Percentiles rank a stretch among this genome's conserved stretches.
phyloP scores from a whole-genome alignment of 495 filamentous ascomycete genomes.

The Physcia stellaris region DNA sequence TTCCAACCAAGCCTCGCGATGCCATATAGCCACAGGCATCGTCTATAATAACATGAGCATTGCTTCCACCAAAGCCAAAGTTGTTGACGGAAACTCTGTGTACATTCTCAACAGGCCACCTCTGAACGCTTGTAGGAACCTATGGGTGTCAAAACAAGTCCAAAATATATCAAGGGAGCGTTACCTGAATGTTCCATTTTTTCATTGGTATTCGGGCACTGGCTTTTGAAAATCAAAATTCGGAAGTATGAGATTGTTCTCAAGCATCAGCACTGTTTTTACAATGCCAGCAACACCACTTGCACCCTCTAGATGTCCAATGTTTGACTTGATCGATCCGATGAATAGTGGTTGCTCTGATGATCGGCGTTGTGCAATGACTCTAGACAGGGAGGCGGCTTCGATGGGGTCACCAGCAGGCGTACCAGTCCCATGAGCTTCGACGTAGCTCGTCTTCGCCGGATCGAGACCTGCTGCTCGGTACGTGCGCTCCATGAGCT shows the following conservation, averaged over 20 bases:
- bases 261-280: constrained; percentile 37
- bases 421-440: constrained; percentile 35
- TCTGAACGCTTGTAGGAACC: not conserved
- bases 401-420: constrained; percentile 9
- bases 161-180: too few relatives aligned
- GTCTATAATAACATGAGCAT: constrained; percentile 23
- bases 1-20: not conserved
- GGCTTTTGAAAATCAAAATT: constrained; percentile 16
- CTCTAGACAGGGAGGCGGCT: constrained; percentile 2
- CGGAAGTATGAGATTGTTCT: constrained; percentile 32
- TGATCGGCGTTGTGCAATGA: not conserved
- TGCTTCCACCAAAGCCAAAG: constrained; percentile 11
- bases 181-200: too few relatives aligned
- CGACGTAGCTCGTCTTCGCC: constrained; percentile 26
- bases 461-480: constrained; percentile 20
- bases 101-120: constrained; percentile 26
- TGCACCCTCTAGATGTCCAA: constrained; percentile 30
- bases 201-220: too few relatives aligned
- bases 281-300: constrained; percentile 36
- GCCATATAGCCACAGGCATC: not conserved
- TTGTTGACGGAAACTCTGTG: constrained; percentile 42
- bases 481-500: constrained; percentile 29
- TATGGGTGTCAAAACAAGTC: not conserved
- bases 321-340: constrained; percentile 24
- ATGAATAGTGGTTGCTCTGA: constrained; percentile 14